Evolutionary conservation across 2,329 filamentous ascomycete species (phyloP).

Genomic region (Fusarium sterilihyphosum): DNA sequence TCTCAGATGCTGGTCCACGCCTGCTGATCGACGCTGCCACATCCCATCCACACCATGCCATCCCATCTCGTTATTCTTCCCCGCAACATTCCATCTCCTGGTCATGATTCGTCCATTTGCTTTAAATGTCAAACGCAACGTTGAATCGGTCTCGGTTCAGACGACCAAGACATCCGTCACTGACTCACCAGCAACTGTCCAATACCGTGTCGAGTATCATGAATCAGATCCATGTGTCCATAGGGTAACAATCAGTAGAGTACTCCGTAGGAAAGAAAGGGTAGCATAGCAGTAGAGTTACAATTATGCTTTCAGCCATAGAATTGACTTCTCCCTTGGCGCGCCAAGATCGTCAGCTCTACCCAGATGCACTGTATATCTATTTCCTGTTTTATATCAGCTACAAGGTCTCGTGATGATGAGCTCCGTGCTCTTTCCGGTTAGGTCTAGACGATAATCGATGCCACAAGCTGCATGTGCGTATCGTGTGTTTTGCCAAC

Average conservation of each 20-base stretch:
- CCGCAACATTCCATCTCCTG: background rate
- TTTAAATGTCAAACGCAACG: conserved; percentile 8
- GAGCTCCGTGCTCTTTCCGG: conserved; percentile 1
- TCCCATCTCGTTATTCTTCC: background rate
- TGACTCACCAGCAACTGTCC: background rate
- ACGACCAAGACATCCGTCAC: conserved; percentile 3
- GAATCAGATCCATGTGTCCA: background rate
- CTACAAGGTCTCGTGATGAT: background rate
- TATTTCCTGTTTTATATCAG: background rate
- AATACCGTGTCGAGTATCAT: background rate
- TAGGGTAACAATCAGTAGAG: background rate
- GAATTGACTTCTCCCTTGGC: conserved; percentile 4
- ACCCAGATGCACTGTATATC: conserved; percentile 4
- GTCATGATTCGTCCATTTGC: background rate
- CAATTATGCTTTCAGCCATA: background rate
- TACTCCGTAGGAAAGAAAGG: background rate
- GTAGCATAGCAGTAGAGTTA: background rate
- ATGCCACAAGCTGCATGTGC: background rate
- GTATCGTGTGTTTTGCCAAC: background rate
- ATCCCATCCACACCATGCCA: conserved; percentile 8
- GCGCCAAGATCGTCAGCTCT: conserved; percentile 26
- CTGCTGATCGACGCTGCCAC: conserved; percentile 15
- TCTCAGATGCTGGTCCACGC: conserved; percentile 10
- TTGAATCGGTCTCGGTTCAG: conserved; percentile 16
- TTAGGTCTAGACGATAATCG: background rate